Evolutionary conservation across 352 stramenopile genomes (phyloP), one percentile per base, ranked within the genome.

Genomic region (Elongisporangium undulatum): DNA sequence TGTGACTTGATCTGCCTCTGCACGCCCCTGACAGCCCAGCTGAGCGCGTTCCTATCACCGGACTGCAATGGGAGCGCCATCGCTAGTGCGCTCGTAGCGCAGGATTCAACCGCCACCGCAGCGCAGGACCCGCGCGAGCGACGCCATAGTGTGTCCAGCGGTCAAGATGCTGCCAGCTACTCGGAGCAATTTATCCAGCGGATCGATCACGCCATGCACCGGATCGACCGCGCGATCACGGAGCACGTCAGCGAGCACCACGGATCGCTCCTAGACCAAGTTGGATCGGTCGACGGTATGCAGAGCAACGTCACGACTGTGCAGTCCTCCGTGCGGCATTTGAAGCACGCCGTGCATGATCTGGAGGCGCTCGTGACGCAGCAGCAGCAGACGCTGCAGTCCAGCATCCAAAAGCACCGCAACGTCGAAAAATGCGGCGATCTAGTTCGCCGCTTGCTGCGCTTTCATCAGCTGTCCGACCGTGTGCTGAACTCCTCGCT

Each of bases 181-280:
- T 93, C 79, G 34, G 82, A 93, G 65, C 69, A 87, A 34, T 92
- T 95, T 67, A 75, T 90, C 49, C 68, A 88, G 62, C 71, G 71
- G 24, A 74, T 94, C 45, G 72, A 90, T 49, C 66, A 81, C 15
- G 79, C 79, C 2, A 81, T 92, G 59, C 61, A 73, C 13, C 68
- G 80, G 57, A 92, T 95, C 56, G 86, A 95, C 63, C 69, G 73
- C 56, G 79, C 87, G 52, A 92, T 95, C 63, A 79, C 80, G 17
- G 77, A 90, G 53, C 85, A 94, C 64, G 79, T 95, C 22, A 77
- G 80, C 51, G 82, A 87, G 49, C 72, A 92, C 67, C 82, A 95
- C 64, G 75, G 70, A 53, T 72, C 79, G 51, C 66, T 95, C 29
- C 58, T 95, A 49, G 67, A 75, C 13, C 82, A 89, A 38, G 84